These are phyloP conservation scores for Leccinum barrowsii DNA, from an alignment of 768 basidiomycete species.

Conservation along the genomic window DNA sequence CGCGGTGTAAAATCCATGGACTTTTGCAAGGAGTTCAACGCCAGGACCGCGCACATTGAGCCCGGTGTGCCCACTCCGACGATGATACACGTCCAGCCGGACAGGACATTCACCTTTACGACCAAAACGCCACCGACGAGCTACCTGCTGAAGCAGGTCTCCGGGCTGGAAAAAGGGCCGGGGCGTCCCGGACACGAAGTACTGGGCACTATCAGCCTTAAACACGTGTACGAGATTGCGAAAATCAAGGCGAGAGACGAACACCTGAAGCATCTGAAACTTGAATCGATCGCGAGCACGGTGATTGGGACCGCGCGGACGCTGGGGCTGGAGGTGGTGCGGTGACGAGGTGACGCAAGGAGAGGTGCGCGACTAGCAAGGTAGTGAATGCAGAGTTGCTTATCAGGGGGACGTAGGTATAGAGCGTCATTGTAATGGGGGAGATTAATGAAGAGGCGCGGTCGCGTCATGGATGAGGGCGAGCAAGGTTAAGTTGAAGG, in stretches of 20 bases:
- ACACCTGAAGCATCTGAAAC: constrained; percentile 78
- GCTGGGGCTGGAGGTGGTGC: constrained; percentile 86
- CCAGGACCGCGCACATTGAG: constrained; percentile 85
- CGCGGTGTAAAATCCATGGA: constrained; percentile 99
- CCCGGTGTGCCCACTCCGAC: constrained; percentile 88
- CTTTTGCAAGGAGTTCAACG: constrained; percentile 99
- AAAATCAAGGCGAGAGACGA: constrained; percentile 93
- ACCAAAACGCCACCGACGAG: constrained; percentile 89
- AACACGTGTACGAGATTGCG: constrained; percentile 98
- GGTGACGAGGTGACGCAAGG: constrained; percentile 44
- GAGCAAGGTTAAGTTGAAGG: constrained; percentile 36
- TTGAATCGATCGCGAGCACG: constrained; percentile 86
- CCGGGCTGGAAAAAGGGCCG: constrained; percentile 88
- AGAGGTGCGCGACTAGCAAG: constrained; percentile 27
- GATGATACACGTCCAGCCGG: constrained; percentile 89
- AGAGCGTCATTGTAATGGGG: constrained; percentile 24
- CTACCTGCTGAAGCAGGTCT: constrained; percentile 88
- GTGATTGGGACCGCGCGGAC: constrained; percentile 87
- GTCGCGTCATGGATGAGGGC: constrained; percentile 28
- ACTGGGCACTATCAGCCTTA: constrained; percentile 82
- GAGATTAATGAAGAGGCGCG: constrained; percentile 32
- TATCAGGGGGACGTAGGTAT: constrained; percentile 21
- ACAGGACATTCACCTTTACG: constrained; percentile 91
- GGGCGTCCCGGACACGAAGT: constrained; percentile 77
- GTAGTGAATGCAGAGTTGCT: constrained; percentile 14